Conservation (phyloP, 306 rosid genomes). For the Vigna nakashimae region DNA sequence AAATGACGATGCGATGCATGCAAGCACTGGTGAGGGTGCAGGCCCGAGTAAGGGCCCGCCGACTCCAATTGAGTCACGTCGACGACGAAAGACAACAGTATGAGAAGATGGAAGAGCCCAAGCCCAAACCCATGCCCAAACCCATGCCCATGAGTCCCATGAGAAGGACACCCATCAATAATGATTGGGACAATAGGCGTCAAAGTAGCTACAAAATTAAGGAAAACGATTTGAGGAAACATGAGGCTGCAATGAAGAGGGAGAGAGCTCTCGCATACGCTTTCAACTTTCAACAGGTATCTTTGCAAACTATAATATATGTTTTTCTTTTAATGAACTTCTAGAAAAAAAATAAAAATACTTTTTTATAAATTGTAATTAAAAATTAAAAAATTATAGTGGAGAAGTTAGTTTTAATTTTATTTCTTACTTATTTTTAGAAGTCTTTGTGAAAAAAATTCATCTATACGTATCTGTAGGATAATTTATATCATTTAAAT, state of each 20-base stretch:
- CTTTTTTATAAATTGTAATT: too few species aligned
- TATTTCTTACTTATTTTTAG: too few species aligned
- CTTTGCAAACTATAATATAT: too few species aligned
- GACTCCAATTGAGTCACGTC: conserved; percentile 63
- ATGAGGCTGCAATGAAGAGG: conserved; percentile 69
- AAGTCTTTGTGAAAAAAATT: too few species aligned
- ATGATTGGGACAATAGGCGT: conserved; percentile 56
- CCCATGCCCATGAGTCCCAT: conserved; percentile 52
- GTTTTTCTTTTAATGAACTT: too few species aligned
- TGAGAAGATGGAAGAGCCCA: conserved; percentile 36
- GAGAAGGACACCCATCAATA: conserved; percentile 33
- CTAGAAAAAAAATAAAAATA: too few species aligned
- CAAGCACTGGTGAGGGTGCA: conserved; percentile 94
- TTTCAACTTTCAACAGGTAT: conserved; percentile 66
- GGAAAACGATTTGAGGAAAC: conserved; percentile 60
- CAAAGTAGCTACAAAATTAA: conserved; percentile 54
- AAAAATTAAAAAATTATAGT: too few species aligned
- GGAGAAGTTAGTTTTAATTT: too few species aligned
- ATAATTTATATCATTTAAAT: too few species aligned
- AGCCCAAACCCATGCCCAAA: conserved; percentile 39
- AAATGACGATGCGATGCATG: conserved; percentile 97
- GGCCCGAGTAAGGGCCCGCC: conserved; percentile 75
- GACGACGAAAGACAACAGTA: conserved; percentile 28
- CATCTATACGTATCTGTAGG: too few species aligned
- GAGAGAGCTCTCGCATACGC: conserved; percentile 88